These are phyloP conservation scores for Streptanthus diversifolius DNA, from an alignment of 345 rosid species.

Conservation along the genomic window DNA sequence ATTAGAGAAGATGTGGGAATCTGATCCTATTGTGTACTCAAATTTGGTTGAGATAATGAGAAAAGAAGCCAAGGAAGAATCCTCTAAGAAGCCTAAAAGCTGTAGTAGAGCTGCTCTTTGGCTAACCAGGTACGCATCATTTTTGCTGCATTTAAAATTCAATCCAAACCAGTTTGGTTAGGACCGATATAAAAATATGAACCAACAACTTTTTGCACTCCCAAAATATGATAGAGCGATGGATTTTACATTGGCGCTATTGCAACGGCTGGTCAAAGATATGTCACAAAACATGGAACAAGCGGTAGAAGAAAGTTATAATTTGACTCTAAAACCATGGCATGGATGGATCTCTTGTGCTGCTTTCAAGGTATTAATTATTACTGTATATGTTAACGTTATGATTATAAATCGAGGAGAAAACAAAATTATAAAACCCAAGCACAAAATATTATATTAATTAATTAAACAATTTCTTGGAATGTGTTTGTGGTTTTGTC, in stretches of 20 bases:
- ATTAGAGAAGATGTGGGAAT: constrained; percentile 55
- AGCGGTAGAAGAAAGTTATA: constrained; percentile 75
- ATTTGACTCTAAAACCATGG: constrained; percentile 69
- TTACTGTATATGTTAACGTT: not conserved
- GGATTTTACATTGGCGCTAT: constrained; percentile 66
- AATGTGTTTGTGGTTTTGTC: not conserved
- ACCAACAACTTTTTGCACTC: not conserved
- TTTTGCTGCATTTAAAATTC: not conserved
- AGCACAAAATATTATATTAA: not conserved
- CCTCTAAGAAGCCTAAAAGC: constrained; percentile 52
- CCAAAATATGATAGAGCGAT: constrained; percentile 46
- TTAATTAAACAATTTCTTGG: not conserved
- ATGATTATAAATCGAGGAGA: not conserved
- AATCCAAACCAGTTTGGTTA: not conserved
- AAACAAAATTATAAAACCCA: not conserved
- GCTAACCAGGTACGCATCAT: constrained; percentile 68
- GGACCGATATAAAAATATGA: not conserved
- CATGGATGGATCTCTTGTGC: constrained; percentile 97
- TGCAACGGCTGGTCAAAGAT: constrained; percentile 57
- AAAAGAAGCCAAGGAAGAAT: constrained; percentile 61
- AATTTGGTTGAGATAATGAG: constrained; percentile 70
- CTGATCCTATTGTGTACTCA: constrained; percentile 56
- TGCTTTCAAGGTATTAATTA: constrained; percentile 71
- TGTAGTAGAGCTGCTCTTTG: constrained; percentile 79
- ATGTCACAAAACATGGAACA: constrained; percentile 65